Base-by-base conservation (phyloP, 257 asterid species). In the Nicotiana noctiflora region DNA sequence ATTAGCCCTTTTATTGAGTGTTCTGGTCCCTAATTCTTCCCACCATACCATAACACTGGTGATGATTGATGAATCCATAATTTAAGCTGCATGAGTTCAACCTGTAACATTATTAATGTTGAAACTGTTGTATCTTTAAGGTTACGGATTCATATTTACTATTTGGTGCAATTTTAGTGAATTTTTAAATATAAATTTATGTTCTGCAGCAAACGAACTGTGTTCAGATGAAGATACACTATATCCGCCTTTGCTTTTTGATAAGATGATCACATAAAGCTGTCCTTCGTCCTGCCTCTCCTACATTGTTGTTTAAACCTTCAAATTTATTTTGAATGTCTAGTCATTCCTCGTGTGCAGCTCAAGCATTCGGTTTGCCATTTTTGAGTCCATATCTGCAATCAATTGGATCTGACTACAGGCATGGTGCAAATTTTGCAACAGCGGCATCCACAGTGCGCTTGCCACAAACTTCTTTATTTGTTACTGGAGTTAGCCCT, bases 381-480 rank as follows among this genome's bases (percentile, higher is more conserved):
- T 92, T 84, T 68, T 46, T 90, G 70, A 90, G 93, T 82, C 97
- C 97, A 77, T 92, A 91, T 82, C 85, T 92, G 51, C 85, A 88
- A 65, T 89, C 96, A 51, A 83, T 89, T 57, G 96, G 96, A 57
- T 93, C 97, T 11, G 92, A 93, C 77, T 93, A 13, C 83, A 90
- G 79, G 21, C 90, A 92, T 51, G 93, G 94, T 19, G 96, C 81
- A 29, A 90, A 92, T 85, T 92, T 90, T 79, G 97, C 97, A 14
- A 88, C 91, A 32, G 78, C 85, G 8, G 93, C 91, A 79, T 89
- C 96, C n/a, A 87, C 97, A 13, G 96, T 85, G 2, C 82, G 83
- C 19, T 90, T 85, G 79, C 97, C 97, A 72, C 87, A 85, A 72
- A 82, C 91, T 23, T 93, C 96, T 37, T 64, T 91, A 31, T 91